phyloP scores from a whole-genome alignment of 2,329 filamentous ascomycete species.

The Pseudopyricularia javanii region DNA sequence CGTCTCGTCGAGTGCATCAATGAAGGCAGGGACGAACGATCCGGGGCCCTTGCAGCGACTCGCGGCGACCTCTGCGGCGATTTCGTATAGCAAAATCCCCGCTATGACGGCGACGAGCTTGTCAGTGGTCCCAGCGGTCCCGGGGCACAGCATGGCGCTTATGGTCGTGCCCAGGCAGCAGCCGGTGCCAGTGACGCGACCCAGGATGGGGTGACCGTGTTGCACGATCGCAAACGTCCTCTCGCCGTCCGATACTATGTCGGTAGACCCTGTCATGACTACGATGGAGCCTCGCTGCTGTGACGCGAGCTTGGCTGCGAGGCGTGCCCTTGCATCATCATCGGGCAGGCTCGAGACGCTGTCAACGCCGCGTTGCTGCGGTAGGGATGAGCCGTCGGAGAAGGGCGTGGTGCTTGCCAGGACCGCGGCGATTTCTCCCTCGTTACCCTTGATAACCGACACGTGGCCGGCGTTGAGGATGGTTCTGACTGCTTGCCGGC shows the following conservation, averaged over 20 bases:
- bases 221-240: conserved; percentile 49
- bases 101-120: conserved; percentile 62
- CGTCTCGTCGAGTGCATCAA: conserved; percentile 54
- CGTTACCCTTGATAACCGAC: conserved; percentile 87
- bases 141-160: conserved; percentile 48
- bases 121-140: conserved; percentile 23
- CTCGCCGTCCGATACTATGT: conserved; percentile 65
- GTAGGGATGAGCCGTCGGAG: conserved; percentile 7
- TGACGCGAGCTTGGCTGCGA: conserved; percentile 56
- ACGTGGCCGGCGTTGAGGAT: conserved; percentile 68
- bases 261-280: conserved; percentile 69
- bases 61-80: conserved; percentile 58
- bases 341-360: conserved; percentile 42
- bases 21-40: conserved; percentile 72
- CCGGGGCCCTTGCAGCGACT: conserved; percentile 67
- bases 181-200: conserved; percentile 65
- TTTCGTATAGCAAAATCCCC: conserved; percentile 65
- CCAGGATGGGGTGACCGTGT: conserved; percentile 66
- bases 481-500: conserved; percentile 56
- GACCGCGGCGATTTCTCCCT: conserved; percentile 71
- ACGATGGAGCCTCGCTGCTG: conserved; percentile 56
- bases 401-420: conserved; percentile 18
- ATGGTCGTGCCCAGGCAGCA: conserved; percentile 77
- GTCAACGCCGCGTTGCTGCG: conserved; percentile 76
- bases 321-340: conserved; percentile 34